Evolutionary conservation across 345 rosid species (phyloP).

Genomic region (Orychophragmus violaceus): DNA sequence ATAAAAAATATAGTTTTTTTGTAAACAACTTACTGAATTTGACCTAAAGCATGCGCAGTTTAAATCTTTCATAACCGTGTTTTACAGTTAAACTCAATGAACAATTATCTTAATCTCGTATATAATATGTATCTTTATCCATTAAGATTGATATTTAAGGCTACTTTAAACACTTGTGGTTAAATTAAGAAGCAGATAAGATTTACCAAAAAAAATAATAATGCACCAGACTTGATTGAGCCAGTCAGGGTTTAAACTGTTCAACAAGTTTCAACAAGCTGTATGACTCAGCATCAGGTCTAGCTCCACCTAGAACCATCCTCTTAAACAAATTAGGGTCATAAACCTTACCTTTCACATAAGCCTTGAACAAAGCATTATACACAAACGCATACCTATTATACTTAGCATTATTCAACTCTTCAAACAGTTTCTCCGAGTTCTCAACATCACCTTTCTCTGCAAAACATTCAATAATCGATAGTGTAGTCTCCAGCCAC

Average conservation of each 20-base stretch:
- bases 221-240: not conserved
- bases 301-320: constrained; percentile 86
- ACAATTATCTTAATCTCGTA: not conserved
- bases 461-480: constrained; percentile 63
- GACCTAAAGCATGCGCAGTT: not conserved
- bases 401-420: constrained; percentile 60
- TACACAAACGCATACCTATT: constrained; percentile 67
- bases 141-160: not conserved
- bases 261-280: constrained; percentile 76
- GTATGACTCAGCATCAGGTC: constrained; percentile 91
- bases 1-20: too few species aligned
- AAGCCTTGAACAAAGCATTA: constrained; percentile 73
- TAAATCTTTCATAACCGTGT: not conserved
- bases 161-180: not conserved
- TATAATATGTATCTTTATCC: not conserved
- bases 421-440: constrained; percentile 71
- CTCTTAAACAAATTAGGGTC: constrained; percentile 74
- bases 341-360: constrained; percentile 63
- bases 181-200: not conserved
- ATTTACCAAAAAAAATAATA: not conserved
- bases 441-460: constrained; percentile 66
- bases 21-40: not conserved
- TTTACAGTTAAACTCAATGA: not conserved
- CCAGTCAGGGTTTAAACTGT: constrained; percentile 37
- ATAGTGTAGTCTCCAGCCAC: constrained; percentile 83